These are phyloP conservation scores for Chaetomium tenue DNA, from an alignment of 495 filamentous ascomycete genomes.

Conservation along the genomic window DNA sequence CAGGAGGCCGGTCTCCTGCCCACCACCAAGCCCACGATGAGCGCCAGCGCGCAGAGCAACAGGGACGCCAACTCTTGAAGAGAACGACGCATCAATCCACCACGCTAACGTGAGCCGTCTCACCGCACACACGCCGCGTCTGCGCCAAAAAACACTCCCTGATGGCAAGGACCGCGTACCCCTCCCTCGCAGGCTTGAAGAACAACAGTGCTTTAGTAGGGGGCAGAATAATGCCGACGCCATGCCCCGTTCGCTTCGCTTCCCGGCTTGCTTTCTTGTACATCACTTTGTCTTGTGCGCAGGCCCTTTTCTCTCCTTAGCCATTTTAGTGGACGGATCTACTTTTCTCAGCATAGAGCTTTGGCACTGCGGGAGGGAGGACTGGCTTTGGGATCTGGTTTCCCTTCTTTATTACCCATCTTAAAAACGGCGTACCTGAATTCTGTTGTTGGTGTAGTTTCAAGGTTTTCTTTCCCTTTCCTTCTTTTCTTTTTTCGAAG, in stretches of 20 bases:
- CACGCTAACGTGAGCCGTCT: conserved; percentile 7
- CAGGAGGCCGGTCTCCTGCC: conserved; percentile 65
- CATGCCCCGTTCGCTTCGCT: conserved; percentile 1
- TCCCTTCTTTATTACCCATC: conserved; percentile 14
- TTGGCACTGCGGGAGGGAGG: conserved; percentile 10
- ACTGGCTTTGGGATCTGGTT: conserved; percentile 15
- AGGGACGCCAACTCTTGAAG: conserved; percentile 63
- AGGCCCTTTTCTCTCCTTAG: conserved; percentile 7
- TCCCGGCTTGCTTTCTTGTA: conserved; percentile 17
- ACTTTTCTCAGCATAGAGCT: conserved; percentile 24
- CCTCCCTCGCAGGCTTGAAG: not conserved
- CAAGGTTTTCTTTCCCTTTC: conserved; percentile 4
- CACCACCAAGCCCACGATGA: conserved; percentile 67
- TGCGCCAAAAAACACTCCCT: not conserved
- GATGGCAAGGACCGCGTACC: not conserved
- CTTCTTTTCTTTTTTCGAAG: too few relatives aligned
- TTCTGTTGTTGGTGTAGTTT: conserved; percentile 20
- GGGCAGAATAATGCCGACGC: not conserved
- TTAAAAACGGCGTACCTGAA: conserved; percentile 21
- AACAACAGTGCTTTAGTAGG: not conserved
- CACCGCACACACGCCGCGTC: conserved; percentile 13
- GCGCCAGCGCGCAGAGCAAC: conserved; percentile 89
- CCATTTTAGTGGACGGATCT: conserved; percentile 27
- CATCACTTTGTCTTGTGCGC: conserved; percentile 15
- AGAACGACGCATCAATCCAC: conserved; percentile 10